These are phyloP conservation scores for Pachyrhizus erosus DNA, from an alignment of 306 rosid genomes.

Conservation along the genomic window DNA sequence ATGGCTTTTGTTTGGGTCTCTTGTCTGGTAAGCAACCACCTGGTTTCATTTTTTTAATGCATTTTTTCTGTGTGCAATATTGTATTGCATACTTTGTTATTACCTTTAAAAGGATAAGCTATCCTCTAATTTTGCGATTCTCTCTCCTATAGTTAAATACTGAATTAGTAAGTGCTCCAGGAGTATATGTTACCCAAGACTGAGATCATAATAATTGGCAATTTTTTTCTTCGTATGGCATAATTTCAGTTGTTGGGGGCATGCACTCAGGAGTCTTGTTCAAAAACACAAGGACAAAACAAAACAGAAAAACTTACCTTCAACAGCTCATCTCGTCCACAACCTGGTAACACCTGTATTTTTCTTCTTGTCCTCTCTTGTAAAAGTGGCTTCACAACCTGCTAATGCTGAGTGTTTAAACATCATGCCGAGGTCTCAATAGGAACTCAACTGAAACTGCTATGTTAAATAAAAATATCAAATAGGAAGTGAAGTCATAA, in stretches of 20 bases:
- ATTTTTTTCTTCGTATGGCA: neutral
- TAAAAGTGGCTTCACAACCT: conserved; percentile 97
- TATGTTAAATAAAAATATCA: conserved; percentile 26
- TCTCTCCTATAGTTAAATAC: conserved; percentile 19
- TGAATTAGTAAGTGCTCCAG: neutral
- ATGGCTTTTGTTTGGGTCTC: neutral
- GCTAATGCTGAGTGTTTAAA: conserved; percentile 43
- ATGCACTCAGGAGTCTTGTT: conserved; percentile 11
- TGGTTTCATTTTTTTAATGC: neutral
- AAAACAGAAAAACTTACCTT: conserved; percentile 53
- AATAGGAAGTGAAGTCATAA: conserved; percentile 27
- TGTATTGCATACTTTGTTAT: neutral
- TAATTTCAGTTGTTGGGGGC: neutral
- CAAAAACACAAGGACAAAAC: conserved; percentile 3
- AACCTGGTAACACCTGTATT: conserved; percentile 85
- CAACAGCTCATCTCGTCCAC: conserved; percentile 87
- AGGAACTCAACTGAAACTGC: conserved; percentile 13
- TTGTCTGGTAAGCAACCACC: neutral
- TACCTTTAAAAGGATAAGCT: neutral
- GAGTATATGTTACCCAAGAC: neutral
- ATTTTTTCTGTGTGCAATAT: neutral
- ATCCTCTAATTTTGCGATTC: conserved; percentile 1
- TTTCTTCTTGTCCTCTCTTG: conserved; percentile 95
- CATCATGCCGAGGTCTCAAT: conserved; percentile 34
- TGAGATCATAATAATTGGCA: neutral